Conservation (phyloP, 441 rosid genomes). For the Metrosideros polymorpha region DNA sequence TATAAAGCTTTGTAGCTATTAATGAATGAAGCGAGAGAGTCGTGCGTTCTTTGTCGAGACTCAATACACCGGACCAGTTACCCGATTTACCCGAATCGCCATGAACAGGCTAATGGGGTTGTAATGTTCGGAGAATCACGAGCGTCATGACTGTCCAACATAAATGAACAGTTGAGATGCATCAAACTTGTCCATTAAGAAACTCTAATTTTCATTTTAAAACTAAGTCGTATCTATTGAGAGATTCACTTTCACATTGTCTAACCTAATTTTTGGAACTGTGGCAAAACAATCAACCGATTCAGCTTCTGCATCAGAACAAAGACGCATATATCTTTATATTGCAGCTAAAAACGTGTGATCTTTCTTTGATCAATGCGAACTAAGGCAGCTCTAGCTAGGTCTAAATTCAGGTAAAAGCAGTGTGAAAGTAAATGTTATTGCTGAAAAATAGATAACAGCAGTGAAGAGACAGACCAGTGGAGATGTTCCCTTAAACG, state of each 20-base stretch:
- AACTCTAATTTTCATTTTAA: neutral
- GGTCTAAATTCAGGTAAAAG: neutral
- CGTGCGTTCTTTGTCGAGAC: neutral
- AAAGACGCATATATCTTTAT: neutral
- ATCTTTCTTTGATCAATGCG: neutral
- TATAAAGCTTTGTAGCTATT: neutral
- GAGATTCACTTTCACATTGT: neutral
- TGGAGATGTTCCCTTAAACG: slow-evolving; percentile 53
- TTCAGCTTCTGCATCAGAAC: neutral
- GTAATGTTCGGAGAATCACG: neutral
- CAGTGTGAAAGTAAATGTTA: neutral
- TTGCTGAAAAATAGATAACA: neutral
- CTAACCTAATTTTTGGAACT: neutral
- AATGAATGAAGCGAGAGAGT: neutral
- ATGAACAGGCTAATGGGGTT: neutral
- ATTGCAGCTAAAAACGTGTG: neutral
- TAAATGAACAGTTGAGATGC: neutral
- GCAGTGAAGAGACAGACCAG: slow-evolving; percentile 29
- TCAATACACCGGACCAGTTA: neutral
- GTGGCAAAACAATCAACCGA: neutral
- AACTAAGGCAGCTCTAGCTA: neutral
- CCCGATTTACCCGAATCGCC: neutral
- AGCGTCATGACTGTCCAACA: neutral
- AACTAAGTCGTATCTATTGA: neutral
- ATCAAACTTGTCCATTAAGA: neutral